These are phyloP conservation scores for Serendipita sp. DNA, from an alignment of 768 basidiomycete species.

Conservation along the genomic window DNA sequence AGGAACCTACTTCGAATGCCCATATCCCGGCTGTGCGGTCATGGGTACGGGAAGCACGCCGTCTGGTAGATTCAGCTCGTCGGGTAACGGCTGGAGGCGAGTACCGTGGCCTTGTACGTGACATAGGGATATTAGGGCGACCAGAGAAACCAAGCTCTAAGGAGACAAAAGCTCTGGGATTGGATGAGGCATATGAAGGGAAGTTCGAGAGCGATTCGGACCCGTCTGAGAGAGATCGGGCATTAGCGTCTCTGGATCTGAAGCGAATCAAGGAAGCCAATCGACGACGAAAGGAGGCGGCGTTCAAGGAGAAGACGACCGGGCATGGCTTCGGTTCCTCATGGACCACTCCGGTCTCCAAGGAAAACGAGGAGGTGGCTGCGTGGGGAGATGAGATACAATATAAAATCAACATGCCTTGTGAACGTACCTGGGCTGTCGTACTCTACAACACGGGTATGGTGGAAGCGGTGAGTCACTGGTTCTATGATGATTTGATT, in stretches of 20 bases:
- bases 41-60: background rate
- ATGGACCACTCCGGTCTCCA: background rate
- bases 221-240: background rate
- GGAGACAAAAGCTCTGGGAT: background rate
- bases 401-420: background rate
- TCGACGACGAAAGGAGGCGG: background rate
- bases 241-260: background rate
- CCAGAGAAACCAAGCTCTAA: background rate
- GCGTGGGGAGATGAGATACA: background rate
- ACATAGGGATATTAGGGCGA: background rate
- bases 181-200: background rate
- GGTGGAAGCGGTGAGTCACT: background rate
- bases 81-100: background rate
- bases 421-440: slow-evolving; percentile 1
- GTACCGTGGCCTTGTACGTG: background rate
- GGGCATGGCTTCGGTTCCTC: background rate
- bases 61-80: background rate
- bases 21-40: background rate
- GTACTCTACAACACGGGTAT: slow-evolving; percentile 1
- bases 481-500: background rate
- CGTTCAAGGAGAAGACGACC: background rate
- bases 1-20: background rate
- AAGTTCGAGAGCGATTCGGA: background rate
- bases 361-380: background rate
- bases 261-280: background rate